Evolutionary conservation across 257 asterid genomes (phyloP).

Genomic region (Galeopsis tetrahit): DNA sequence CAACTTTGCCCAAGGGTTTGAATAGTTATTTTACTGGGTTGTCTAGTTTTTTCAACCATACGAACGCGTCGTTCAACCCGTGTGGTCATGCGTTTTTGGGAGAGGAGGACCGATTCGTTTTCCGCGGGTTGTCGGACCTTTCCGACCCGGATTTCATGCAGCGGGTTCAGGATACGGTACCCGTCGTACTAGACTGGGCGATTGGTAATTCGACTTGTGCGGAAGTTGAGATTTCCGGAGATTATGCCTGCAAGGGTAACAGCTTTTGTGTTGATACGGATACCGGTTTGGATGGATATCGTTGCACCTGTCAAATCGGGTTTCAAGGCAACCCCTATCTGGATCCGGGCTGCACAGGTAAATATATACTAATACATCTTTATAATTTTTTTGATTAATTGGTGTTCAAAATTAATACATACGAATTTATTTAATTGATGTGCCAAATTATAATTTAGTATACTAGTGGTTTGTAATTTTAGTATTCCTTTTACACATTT

Average conservation of each 20-base stretch:
- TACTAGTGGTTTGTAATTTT: no score
- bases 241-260: slow-evolving; percentile 51
- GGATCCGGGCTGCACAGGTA: slow-evolving; percentile 74
- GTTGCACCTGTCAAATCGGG: slow-evolving; percentile 62
- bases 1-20: slow-evolving; percentile 58
- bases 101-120: slow-evolving; percentile 47
- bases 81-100: slow-evolving; percentile 80
- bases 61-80: slow-evolving; percentile 41
- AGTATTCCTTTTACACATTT: no score
- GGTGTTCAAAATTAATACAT: no score
- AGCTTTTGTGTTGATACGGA: slow-evolving; percentile 59
- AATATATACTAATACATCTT: no score
- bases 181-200: slow-evolving; percentile 72
- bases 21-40: slow-evolving; percentile 2
- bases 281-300: slow-evolving; percentile 56
- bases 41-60: slow-evolving; percentile 22
- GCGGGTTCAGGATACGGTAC: slow-evolving; percentile 43
- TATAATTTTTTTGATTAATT: no score
- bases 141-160: slow-evolving; percentile 49
- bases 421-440: no score
- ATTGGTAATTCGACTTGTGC: slow-evolving; percentile 63
- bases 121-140: slow-evolving; percentile 57
- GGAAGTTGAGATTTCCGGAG: slow-evolving; percentile 23
- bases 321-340: slow-evolving; percentile 80
- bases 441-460: no score